A percentile compares a stretch with the other conserved stretches of the same genome.
Evolutionary conservation across 2,329 filamentous ascomycete species (phyloP).

Genomic region (Remersonia thermophila): DNA sequence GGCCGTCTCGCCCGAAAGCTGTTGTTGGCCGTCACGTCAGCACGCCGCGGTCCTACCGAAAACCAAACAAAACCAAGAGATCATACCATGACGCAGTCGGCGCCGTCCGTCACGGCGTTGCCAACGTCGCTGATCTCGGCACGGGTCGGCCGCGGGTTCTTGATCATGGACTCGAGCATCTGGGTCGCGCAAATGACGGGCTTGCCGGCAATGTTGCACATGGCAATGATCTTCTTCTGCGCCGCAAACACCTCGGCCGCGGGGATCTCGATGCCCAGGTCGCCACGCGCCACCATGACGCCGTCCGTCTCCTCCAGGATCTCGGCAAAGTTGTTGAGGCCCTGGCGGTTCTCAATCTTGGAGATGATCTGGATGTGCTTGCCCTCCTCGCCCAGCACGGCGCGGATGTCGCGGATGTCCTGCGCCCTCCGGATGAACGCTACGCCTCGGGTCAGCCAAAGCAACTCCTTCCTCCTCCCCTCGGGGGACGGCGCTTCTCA

Average conservation of each 20-base stretch:
- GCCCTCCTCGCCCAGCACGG: slow-evolving; percentile 80
- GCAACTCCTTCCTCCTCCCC: no score
- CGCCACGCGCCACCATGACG: slow-evolving; percentile 99
- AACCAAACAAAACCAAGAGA: not conserved
- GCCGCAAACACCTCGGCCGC: slow-evolving; percentile 97
- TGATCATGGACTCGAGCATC: slow-evolving; percentile 99
- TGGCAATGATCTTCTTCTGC: slow-evolving; percentile 99
- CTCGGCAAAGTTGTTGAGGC: slow-evolving; percentile 98
- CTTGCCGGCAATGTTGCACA: slow-evolving; percentile 99
- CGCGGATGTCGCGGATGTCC: slow-evolving; percentile 86
- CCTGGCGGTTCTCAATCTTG: slow-evolving; percentile 99
- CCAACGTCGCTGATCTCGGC: slow-evolving; percentile 98
- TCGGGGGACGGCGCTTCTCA: no score
- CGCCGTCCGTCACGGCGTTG: slow-evolving; percentile 93
- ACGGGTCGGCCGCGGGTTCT: slow-evolving; percentile 95
- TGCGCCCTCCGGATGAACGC: slow-evolving; percentile 87
- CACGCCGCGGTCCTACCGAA: not conserved
- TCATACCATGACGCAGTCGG: slow-evolving; percentile 84
- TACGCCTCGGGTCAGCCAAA: no score
- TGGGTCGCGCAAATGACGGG: slow-evolving; percentile 97
- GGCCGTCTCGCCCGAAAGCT: slow-evolving; percentile 90
- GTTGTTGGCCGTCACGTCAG: not conserved
- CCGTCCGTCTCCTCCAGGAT: slow-evolving; percentile 93
- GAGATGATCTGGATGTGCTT: slow-evolving; percentile 98
- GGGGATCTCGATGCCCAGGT: slow-evolving; percentile 96